These are phyloP conservation scores for Tardiomyces depauwii DNA, from an alignment of 1,139 yeast genomes.

Conservation along the genomic window DNA sequence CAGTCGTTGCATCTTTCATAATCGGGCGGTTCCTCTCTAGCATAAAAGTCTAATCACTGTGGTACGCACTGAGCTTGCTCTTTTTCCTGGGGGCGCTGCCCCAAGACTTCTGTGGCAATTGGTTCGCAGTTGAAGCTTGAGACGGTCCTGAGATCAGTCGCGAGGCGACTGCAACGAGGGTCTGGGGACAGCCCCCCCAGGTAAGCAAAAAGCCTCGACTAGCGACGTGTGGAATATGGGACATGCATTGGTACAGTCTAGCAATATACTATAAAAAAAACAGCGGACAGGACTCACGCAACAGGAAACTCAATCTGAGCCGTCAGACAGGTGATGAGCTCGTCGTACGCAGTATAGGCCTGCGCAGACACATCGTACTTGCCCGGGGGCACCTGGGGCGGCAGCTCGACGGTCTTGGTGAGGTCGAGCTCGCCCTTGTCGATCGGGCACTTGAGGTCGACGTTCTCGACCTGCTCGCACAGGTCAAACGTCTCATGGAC, in stretches of 20 bases:
- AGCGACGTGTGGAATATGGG: too few species aligned
- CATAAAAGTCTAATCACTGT: too few species aligned
- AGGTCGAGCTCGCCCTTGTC: slow-evolving; percentile 55
- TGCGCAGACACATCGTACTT: slow-evolving; percentile 75
- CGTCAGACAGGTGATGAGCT: slow-evolving; percentile 70
- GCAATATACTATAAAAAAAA: neutral
- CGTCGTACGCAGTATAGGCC: slow-evolving; percentile 78
- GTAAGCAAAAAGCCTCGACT: too few species aligned
- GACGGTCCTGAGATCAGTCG: neutral
- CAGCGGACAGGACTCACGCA: neutral
- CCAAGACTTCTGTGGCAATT: too few species aligned
- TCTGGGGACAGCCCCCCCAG: too few species aligned
- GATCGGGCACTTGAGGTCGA: slow-evolving; percentile 71
- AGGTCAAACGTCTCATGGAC: slow-evolving; percentile 80
- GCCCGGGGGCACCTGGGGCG: slow-evolving; percentile 94
- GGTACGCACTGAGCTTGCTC: too few species aligned
- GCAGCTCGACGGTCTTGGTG: slow-evolving; percentile 66
- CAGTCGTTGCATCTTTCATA: too few species aligned
- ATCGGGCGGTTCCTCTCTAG: too few species aligned
- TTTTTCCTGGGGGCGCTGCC: too few species aligned
- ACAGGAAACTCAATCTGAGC: slow-evolving; percentile 47
- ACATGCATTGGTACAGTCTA: too few species aligned
- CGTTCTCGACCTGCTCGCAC: slow-evolving; percentile 77
- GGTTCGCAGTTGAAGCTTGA: too few species aligned
- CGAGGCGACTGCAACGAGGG: too few species aligned